Evolutionary conservation across 1,139 yeast species (phyloP), one percentile per base, ranked within the genome.

Genomic region (Insectozyma bohioensis): DNA sequence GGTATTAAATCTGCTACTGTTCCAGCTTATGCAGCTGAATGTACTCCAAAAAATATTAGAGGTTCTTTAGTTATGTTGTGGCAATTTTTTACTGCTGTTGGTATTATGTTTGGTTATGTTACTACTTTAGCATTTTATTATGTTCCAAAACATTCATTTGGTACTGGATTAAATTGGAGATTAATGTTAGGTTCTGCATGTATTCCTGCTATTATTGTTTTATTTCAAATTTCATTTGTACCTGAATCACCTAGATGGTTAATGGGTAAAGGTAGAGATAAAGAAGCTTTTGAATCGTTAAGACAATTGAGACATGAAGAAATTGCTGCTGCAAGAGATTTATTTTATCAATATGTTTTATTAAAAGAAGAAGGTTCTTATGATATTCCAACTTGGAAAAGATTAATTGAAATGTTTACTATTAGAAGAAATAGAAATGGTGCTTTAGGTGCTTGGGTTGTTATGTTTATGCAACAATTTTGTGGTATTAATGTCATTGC

Each of bases 401-500:
- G 79, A 49, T 32, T 75, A 32, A 59, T 60, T 34, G 82, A 80
- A 54, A 63, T 80, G 69, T 67, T 80, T 51, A 70, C 80, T 9
- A 68, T 84, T 31, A 75, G 92, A 56, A 77, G 95, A 67, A 85
- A 85, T 60, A 75, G 95, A 61, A 81, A 87, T 49, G 95, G 92
- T 36, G 78, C 87, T 8, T 49, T 81, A 37, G 95, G 87, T 36
- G 78, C 95, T 3, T 83, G 84, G 75, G 71, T 85, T 42, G 85
- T 80, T 42, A 86, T 87, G 80, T 83, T 85, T 54, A 83, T 84
- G 87, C 95, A 87, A 64, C 95, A 87, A 56, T 61, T 87, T 65
- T 86, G 95, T 61, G 95, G 95, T 51, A 80, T 87, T 53, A 87
- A 86, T 51, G 94, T 85, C 34, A 85, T 87, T 60, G 94, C 95